Evolutionary conservation across 352 stramenopile species (phyloP), one percentile per base, ranked within the genome.

Genomic region (Achlya hypogyna): DNA sequence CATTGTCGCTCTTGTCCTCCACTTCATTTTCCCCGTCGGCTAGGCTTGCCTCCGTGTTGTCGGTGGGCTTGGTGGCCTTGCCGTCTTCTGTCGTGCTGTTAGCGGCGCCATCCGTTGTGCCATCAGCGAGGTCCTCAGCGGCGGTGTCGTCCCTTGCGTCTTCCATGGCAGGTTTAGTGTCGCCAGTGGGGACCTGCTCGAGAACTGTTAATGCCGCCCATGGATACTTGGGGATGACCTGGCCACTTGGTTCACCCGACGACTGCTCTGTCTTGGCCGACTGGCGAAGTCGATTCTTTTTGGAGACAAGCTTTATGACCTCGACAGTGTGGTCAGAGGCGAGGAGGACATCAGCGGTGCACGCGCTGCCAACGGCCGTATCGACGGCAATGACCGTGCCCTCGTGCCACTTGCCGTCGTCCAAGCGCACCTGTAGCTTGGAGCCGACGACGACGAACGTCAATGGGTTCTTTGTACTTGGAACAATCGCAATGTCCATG

Each of bases 351-450:
- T 90, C 73, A 0, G 84, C 84, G 0, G 77, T 87, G 62, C 76
- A 81, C 1, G 73, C 71, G n/a, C 84, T 77, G 49, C 82, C 89
- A 16, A 78, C 63, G 32, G 81, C 89, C 16, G 77, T 66, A 43
- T 93, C 84, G 0, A 91, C 38, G 0, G 71, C 70, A 8, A 88
- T 34, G 29, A 93, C 69, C 23, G 74, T 73, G 18, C 79, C 86
- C 51, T 83, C 69, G 60, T 93, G 89, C 81, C 82, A 91, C 16
- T 72, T 68, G 27, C 86, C 79, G 38, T 93, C 82, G 32, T 93
- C 84, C 32, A 85, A 80, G 34, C 87, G 77, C 16, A 93, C 81
- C 34, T 91, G 77, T 9, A 91, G 63, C 28, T 77, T 65, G 42
- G 71, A 78, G 3, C 81, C 82, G 9, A 78, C 63, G 5, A 59